Evolutionary conservation across 2,329 filamentous ascomycete species (phyloP), one percentile per base, ranked within the genome.

Genomic region (Rutstroemia sp.): DNA sequence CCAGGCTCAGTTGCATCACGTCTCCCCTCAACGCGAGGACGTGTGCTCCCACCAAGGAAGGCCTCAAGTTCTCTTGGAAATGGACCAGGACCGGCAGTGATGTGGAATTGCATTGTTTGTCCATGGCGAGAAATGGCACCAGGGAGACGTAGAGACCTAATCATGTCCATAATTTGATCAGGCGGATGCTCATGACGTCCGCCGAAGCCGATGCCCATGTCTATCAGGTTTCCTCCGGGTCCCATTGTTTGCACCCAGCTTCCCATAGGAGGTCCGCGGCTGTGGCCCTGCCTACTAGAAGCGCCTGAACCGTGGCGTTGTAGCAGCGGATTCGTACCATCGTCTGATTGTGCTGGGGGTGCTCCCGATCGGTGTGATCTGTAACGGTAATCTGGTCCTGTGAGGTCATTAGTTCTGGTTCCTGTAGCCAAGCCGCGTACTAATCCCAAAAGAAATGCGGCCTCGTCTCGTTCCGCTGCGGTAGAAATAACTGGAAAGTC

Each of bases 251-350:
- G 81, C 54, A 87, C 73, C 48, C 80, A 74, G 51, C 75, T 76
- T n/a, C 75, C 71, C 30, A 79, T 68, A 38, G 75, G 72, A 41
- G 73, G 70, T 46, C 74, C 73, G 48, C 80, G 79, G 51, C 79
- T 76, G 8, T 76, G 66, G 37, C 67, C 67, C 17, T 83, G 78
- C 56, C 74, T 73, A 23, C 68, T 70, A 25, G 72, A 65, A 21
- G 74, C 73, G 48, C 68, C 54, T 39, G 60, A 51, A 48, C 59
- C 71, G 47, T 72, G 71, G 56, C 89, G 86, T 61, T 91, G 87
- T 54, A 97, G 81, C 12, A 97, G 77, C 45, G 92, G 92, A 67
- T 97, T 96, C 21, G 84, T 78, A 3, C 90, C 91, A 68, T 96
- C 92, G 61, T 96, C 90, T 56, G 80, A 78, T 52, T 80, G 73